These are phyloP conservation scores for Aspergillus ochraceus DNA, from an alignment of 2,329 filamentous ascomycete species.

Conservation along the genomic window DNA sequence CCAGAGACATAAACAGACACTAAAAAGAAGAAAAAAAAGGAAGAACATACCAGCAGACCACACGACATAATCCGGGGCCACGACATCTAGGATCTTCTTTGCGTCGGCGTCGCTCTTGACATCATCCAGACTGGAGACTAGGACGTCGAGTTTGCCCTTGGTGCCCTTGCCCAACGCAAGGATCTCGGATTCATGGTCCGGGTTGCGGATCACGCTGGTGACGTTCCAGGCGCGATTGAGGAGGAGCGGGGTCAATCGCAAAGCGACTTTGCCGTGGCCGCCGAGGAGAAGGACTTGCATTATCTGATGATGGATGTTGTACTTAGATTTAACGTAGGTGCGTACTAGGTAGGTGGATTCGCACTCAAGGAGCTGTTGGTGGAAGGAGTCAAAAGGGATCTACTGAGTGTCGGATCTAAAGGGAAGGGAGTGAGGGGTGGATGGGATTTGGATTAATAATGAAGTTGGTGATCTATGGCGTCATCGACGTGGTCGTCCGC, in stretches of 20 bases:
- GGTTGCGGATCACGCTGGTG: conserved; percentile 72
- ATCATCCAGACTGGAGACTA: conserved; percentile 71
- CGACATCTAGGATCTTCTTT: conserved; percentile 55
- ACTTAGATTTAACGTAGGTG: background rate
- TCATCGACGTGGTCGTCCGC: background rate
- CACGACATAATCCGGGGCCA: conserved; percentile 47
- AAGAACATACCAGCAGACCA: conserved; percentile 46
- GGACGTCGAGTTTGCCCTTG: conserved; percentile 65
- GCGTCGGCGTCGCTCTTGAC: conserved; percentile 65
- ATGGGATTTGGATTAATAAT: background rate
- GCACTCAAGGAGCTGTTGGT: background rate
- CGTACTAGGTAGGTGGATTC: background rate
- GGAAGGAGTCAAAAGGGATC: too few relatives aligned
- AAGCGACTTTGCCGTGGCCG: conserved; percentile 77
- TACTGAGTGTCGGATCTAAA: too few relatives aligned
- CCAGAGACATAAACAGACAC: background rate
- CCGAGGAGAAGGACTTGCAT: conserved; percentile 70
- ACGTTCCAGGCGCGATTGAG: conserved; percentile 74
- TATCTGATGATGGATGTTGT: conserved; percentile 5
- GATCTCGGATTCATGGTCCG: conserved; percentile 66
- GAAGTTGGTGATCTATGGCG: background rate
- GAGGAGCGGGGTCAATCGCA: conserved; percentile 73
- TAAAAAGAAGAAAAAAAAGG: background rate
- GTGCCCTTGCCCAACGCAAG: conserved; percentile 59
- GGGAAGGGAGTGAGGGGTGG: too few relatives aligned